These are phyloP conservation scores for Tritrichomonas foetus DNA, from an alignment of 208 protist species.

Conservation along the genomic window DNA sequence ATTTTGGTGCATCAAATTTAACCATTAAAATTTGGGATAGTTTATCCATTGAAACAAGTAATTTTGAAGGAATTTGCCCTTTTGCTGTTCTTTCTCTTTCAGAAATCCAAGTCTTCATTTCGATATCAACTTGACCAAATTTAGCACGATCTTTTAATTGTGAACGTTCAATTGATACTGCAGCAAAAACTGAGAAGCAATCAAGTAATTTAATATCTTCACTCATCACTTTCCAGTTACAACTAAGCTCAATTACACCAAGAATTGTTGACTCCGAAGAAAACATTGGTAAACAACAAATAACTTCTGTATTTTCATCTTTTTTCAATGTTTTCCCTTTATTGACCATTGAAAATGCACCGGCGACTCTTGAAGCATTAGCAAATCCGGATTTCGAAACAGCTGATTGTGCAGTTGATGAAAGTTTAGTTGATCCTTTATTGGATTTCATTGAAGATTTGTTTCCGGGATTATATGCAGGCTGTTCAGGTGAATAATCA, in stretches of 20 bases:
- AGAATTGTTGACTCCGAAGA: neutral
- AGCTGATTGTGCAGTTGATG: no score
- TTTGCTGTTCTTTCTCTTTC: neutral
- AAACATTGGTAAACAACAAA: neutral
- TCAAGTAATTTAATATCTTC: slow-evolving; percentile 15
- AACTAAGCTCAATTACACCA: neutral
- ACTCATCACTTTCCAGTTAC: neutral
- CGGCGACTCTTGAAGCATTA: no score
- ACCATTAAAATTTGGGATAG: neutral
- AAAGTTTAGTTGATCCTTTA: no score
- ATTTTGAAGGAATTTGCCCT: neutral
- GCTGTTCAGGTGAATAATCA: no score
- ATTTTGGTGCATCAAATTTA: neutral
- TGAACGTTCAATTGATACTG: neutral
- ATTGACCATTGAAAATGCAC: no score
- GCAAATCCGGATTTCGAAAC: no score
- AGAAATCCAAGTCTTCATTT: neutral
- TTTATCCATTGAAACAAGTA: neutral
- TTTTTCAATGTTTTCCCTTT: no score
- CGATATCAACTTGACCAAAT: neutral
- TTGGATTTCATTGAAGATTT: no score
- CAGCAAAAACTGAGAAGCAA: neutral
- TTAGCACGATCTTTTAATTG: neutral
- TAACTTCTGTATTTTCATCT: no score
- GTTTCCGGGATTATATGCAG: no score